Base-by-base conservation (phyloP, 805 yeast genomes). In the Candida boleticola region DNA sequence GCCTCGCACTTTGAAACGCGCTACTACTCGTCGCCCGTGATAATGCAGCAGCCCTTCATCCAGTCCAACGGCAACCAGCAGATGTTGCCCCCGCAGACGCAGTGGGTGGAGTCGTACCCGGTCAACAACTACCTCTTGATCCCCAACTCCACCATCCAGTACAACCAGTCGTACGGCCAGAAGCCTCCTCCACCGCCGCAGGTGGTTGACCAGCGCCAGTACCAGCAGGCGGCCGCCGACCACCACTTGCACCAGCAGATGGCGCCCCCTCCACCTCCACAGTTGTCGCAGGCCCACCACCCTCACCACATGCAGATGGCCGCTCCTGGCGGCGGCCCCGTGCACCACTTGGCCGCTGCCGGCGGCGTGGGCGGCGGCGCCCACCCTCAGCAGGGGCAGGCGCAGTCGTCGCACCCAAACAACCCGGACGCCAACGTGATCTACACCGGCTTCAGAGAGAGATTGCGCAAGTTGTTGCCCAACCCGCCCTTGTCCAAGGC, bases 401-500 rank as follows among this genome's bases (percentile, higher is more conserved):
- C 39, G n/a, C 43, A 41, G 29, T 40, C 9, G 39, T 39, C 33
- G 5, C 35, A 13, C 35, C 35, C 18, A 38, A 29, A 18, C 11
- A 36, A 36, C 21, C 39, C 31, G 19, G 41, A 38, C n/a, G n/a
- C 30, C 38, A 42, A 36, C 27, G 50, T 51, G 21, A 49, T 55
- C 39, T 55, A 51, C 37, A 41, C 55, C 17, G 49, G 51, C 39
- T 58, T 55, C 40, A 51, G 58, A 9, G 62, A 58, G 37, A 46
- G 64, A 20, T 51, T 63, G 29, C 65, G 60, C 41, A 55, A 48
- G 25, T 46, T 60, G 16, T 54, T 78, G 39, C 76, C 80, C 3
- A 58, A 55, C n/a, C 81, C 82, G 1, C 83, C 83, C 1, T 55
- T 78, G 21, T 48, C 67, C 2, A 57, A 66, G 18, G 67, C 69